A percentile compares a stretch with the other conserved stretches of the same genome.
phyloP scores from a whole-genome alignment of 768 basidiomycete species.

The Leccinum truebloodii region DNA sequence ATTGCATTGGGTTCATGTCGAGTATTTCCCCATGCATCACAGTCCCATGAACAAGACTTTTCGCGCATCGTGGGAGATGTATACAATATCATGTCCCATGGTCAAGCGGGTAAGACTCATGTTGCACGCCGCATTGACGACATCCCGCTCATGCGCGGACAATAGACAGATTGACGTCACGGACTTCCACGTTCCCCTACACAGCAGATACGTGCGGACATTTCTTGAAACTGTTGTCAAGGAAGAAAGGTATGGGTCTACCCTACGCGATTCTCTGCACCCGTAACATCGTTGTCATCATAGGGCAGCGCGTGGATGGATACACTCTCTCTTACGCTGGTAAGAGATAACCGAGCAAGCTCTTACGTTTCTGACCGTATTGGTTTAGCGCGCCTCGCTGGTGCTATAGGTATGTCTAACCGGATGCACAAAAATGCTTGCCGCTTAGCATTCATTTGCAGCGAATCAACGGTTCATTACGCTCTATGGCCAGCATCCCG shows the following conservation, averaged over 20 bases:
- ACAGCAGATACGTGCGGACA: constrained; percentile 45
- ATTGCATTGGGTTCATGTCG: constrained; percentile 63
- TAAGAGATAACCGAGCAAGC: constrained; percentile 21
- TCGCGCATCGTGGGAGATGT: constrained; percentile 46
- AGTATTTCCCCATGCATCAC: constrained; percentile 64
- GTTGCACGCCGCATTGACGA: neutral
- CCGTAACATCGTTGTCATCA: neutral
- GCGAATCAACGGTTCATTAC: constrained; percentile 53
- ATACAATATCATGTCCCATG: constrained; percentile 55
- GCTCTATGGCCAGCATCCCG: constrained; percentile 55
- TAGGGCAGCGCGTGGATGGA: constrained; percentile 42
- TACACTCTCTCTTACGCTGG: constrained; percentile 46
- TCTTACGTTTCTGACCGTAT: constrained; percentile 4
- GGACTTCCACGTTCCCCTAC: constrained; percentile 61
- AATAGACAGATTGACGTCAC: constrained; percentile 61
- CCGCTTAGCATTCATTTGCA: constrained; percentile 23
- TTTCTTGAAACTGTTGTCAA: constrained; percentile 50
- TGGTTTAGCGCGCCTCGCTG: constrained; percentile 48
- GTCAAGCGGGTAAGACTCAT: constrained; percentile 45
- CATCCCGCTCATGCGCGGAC: constrained; percentile 5
- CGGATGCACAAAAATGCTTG: neutral
- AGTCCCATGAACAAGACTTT: constrained; percentile 40
- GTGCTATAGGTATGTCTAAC: constrained; percentile 43
- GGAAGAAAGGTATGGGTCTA: constrained; percentile 43
- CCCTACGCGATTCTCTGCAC: neutral